These are phyloP conservation scores for Cystoderma amianthinum DNA, from an alignment of 768 basidiomycete species.

Conservation along the genomic window DNA sequence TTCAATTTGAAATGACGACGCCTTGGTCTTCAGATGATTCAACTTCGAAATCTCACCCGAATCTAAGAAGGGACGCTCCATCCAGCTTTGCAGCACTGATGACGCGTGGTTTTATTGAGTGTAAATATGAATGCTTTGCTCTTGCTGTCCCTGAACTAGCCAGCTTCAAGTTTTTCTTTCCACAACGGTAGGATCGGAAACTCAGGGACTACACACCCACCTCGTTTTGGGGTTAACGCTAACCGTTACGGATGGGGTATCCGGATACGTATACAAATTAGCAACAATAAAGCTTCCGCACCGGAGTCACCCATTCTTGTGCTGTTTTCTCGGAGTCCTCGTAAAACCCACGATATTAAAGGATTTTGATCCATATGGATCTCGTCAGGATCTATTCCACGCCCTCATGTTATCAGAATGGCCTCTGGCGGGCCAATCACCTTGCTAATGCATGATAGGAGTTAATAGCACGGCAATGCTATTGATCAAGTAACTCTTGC, in stretches of 20 bases:
- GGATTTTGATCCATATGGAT: conserved; percentile 7
- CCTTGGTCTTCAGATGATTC: no score
- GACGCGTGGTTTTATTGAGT: no score
- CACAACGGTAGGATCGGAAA: not conserved
- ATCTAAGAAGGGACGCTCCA: not conserved
- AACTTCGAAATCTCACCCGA: no score
- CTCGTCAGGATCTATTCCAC: not conserved
- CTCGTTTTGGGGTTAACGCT: not conserved
- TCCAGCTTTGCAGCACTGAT: not conserved
- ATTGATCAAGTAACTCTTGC: no score
- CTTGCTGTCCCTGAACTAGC: no score
- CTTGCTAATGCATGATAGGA: not conserved
- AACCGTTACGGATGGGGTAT: not conserved
- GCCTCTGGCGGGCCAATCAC: not conserved
- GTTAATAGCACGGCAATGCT: not conserved
- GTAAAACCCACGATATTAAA: conserved; percentile 15
- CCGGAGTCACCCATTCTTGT: not conserved
- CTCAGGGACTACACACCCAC: not conserved
- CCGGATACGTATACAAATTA: no score
- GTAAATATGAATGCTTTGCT: no score
- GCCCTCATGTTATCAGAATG: not conserved
- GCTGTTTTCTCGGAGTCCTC: not conserved
- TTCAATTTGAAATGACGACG: no score
- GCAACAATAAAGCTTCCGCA: not conserved
- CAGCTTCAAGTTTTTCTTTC: not conserved